These are phyloP conservation scores for Malus hybrid DNA, from an alignment of 331 rosid genomes.

Conservation along the genomic window DNA sequence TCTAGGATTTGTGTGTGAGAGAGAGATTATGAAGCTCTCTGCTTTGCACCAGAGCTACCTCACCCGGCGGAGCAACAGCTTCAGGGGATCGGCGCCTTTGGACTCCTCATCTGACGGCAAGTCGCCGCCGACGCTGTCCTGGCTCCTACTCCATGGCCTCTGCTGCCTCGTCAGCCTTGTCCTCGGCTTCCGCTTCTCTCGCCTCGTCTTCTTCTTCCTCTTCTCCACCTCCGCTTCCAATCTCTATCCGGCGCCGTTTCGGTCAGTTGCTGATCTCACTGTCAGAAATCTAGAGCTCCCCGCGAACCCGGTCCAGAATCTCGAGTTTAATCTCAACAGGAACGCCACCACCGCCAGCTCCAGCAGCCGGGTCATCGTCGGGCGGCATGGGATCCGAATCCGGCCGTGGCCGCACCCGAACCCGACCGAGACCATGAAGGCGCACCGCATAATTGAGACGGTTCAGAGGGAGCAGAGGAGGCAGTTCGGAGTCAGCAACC, in stretches of 20 bases:
- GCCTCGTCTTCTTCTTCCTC: constrained; percentile 83
- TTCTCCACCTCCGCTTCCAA: constrained; percentile 60
- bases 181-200: constrained; percentile 93
- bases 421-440: constrained; percentile 90
- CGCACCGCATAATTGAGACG: constrained; percentile 78
- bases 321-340: constrained; percentile 29
- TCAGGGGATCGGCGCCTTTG: constrained; percentile 58
- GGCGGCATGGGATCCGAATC: constrained; percentile 98
- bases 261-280: constrained; percentile 40
- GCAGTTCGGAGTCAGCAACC: constrained; percentile 76
- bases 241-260: constrained; percentile 65
- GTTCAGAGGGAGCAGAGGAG: constrained; percentile 88
- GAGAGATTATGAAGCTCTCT: constrained; percentile 69
- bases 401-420: constrained; percentile 99
- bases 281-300: constrained; percentile 26
- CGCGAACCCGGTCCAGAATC: constrained; percentile 17
- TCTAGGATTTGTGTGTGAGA: background rate
- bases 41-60: constrained; percentile 80
- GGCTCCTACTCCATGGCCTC: constrained; percentile 78
- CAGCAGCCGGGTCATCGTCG: constrained; percentile 81
- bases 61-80: constrained; percentile 71
- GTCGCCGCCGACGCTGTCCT: constrained; percentile 78
- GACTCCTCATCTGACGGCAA: constrained; percentile 67
- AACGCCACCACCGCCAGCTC: constrained; percentile 27
- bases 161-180: constrained; percentile 89